Evolutionary conservation across 495 filamentous ascomycete species (phyloP), one percentile per base, ranked within the genome.

Genomic region (Venustampulla echinocandica): DNA sequence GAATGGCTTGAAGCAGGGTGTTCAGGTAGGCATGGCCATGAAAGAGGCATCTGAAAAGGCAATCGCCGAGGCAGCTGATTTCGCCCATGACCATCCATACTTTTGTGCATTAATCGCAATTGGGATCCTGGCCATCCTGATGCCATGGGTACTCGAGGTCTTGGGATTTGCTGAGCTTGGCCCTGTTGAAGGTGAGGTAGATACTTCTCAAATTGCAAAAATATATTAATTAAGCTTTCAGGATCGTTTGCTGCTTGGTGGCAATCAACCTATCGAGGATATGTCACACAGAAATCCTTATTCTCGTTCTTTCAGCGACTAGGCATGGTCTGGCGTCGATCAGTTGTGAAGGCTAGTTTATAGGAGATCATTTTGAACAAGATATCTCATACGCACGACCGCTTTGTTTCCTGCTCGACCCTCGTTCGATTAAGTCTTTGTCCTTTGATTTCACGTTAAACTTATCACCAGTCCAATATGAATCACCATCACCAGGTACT

Each of bases 301-400:
- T 74, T 77, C 50, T 60, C 65, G 0, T 77, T 61, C 47, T 63
- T 78, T 19, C 74, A 78, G 63, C 54, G 69, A 10, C 52, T 76
- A 51, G 71, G 73, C 0, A 75, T 76, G 70, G 59, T 48, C 10
- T 41, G 38, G 38, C 15, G 38, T 20, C 14, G 27, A 13, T 30
- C 27, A 13, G 27, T 30, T 30, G 27, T 30, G 27, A 30, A 30
- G 27, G 27, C 27, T 30, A 30, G 27, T 30, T 13, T 30, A 13
- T 30, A 30, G 27, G n/a, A n/a, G n/a, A n/a, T n/a, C n/a, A n/a
- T n/a, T n/a, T n/a, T n/a, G n/a, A n/a, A n/a, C n/a, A n/a, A n/a
- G n/a, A n/a, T n/a, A n/a, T n/a, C n/a, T n/a, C n/a, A n/a, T n/a
- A n/a, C n/a, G n/a, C n/a, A n/a, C n/a, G n/a, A n/a, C n/a, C n/a